Conservation (phyloP, 2,329 filamentous ascomycete species). For the Aspergillus fijiensis region DNA sequence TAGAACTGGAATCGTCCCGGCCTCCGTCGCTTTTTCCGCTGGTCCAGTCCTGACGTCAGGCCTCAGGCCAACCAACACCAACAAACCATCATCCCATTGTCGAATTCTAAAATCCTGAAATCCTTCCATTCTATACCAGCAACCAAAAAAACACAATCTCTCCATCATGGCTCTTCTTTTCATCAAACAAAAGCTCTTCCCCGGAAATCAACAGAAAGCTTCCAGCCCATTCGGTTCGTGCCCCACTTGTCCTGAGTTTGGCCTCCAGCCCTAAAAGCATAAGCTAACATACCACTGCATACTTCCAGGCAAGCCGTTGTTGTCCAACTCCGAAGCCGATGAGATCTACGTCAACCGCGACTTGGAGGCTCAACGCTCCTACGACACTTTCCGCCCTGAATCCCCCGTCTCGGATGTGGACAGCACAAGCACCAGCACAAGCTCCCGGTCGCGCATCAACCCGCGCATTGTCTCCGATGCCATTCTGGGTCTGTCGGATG, state of each 20-base stretch:
- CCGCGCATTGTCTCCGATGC: slow-evolving; percentile 55
- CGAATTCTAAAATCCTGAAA: background rate
- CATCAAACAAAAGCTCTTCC: slow-evolving; percentile 39
- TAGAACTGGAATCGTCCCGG: slow-evolving; percentile 2
- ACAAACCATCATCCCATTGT: no score
- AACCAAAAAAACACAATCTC: background rate
- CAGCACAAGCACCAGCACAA: slow-evolving; percentile 21
- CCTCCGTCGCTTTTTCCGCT: background rate
- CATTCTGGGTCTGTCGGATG: slow-evolving; percentile 75
- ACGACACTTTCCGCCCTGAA: slow-evolving; percentile 33
- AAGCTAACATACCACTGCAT: slow-evolving; percentile 1
- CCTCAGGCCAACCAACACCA: background rate
- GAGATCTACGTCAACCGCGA: slow-evolving; percentile 28
- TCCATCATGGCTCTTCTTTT: slow-evolving; percentile 40
- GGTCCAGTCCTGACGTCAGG: slow-evolving; percentile 4
- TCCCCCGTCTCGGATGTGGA: slow-evolving; percentile 25
- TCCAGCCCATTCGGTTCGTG: slow-evolving; percentile 16
- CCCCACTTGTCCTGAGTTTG: slow-evolving; percentile 5
- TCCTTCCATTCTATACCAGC: background rate
- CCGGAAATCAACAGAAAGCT: slow-evolving; percentile 20
- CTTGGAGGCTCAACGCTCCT: slow-evolving; percentile 37
- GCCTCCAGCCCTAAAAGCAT: background rate
- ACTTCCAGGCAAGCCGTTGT: slow-evolving; percentile 33
- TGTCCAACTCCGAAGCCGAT: slow-evolving; percentile 25
- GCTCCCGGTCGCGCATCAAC: slow-evolving; percentile 36